These are phyloP conservation scores for Russula ochroleuca DNA, from an alignment of 768 basidiomycete genomes.

Conservation along the genomic window DNA sequence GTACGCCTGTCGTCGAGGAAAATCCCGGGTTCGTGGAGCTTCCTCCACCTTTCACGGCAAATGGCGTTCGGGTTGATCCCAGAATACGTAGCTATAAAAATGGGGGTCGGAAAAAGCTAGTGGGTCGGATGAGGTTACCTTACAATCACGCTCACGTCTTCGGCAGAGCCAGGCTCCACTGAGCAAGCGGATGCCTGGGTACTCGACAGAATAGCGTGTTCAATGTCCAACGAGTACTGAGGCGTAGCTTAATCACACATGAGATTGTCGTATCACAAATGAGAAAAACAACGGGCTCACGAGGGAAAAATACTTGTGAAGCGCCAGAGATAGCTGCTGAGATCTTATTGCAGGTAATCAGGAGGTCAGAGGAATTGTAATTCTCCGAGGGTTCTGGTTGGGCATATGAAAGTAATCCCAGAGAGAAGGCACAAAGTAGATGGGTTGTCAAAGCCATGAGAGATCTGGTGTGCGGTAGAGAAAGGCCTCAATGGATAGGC, in stretches of 20 bases:
- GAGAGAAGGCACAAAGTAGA: neutral
- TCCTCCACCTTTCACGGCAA: conserved; percentile 30
- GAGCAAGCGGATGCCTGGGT: conserved; percentile 17
- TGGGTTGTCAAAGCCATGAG: neutral
- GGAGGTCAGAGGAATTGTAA: neutral
- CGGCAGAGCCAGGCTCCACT: conserved; percentile 23
- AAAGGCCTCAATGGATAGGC: too few species aligned
- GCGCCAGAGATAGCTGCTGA: neutral
- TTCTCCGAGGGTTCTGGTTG: neutral
- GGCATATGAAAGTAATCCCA: neutral
- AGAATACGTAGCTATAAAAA: conserved; percentile 13
- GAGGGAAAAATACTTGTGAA: conserved; percentile 2
- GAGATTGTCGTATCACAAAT: neutral
- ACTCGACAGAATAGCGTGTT: conserved; percentile 9
- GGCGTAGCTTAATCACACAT: conserved; percentile 2
- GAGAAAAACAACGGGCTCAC: neutral
- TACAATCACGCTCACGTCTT: conserved; percentile 1
- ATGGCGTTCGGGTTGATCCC: conserved; percentile 1
- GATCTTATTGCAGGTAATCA: neutral
- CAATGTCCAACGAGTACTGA: conserved; percentile 12
- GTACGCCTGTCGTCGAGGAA: conserved; percentile 31
- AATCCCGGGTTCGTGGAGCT: conserved; percentile 29
- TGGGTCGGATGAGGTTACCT: neutral
- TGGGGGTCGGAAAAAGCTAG: too few species aligned
- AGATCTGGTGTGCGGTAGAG: neutral